These are phyloP conservation scores for Hippophae tibetana DNA, from an alignment of 306 rosid species.

Conservation along the genomic window DNA sequence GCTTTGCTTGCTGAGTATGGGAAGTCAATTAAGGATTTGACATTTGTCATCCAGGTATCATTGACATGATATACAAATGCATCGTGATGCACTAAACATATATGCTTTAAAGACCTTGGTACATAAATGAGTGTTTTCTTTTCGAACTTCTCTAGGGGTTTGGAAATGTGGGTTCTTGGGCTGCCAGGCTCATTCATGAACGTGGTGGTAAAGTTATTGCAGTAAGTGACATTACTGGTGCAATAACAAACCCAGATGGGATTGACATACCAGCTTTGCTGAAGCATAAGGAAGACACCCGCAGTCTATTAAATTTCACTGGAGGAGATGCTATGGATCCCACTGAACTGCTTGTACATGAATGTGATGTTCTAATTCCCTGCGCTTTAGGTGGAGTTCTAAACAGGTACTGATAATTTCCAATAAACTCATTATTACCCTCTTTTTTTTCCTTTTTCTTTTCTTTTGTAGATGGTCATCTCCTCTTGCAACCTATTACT, in stretches of 20 bases:
- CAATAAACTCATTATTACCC: background rate
- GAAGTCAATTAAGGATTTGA: conserved; percentile 29
- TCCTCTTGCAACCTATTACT: no score
- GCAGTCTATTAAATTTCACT: conserved; percentile 29
- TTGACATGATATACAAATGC: background rate
- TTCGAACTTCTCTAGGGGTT: conserved; percentile 40
- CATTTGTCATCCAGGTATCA: conserved; percentile 38
- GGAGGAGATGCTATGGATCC: conserved; percentile 43
- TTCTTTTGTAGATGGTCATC: background rate
- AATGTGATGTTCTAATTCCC: conserved; percentile 53
- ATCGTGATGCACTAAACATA: background rate
- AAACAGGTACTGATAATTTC: conserved; percentile 32
- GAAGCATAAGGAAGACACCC: conserved; percentile 32
- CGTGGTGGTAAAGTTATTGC: conserved; percentile 41
- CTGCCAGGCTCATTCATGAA: conserved; percentile 29
- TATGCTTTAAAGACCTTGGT: background rate
- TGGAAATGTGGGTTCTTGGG: conserved; percentile 66
- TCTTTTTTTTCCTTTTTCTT: background rate
- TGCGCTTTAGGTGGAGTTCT: conserved; percentile 60
- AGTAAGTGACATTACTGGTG: conserved; percentile 53
- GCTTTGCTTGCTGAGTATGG: conserved; percentile 48
- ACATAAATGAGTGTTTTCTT: background rate
- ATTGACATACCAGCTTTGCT: conserved; percentile 29
- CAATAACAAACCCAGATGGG: conserved; percentile 37
- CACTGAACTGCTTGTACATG: conserved; percentile 33